Percentiles rank a stretch among this genome's conserved stretches.
phyloP scores from a whole-genome alignment of 1,139 yeast species.

The Hansenula anomala region DNA sequence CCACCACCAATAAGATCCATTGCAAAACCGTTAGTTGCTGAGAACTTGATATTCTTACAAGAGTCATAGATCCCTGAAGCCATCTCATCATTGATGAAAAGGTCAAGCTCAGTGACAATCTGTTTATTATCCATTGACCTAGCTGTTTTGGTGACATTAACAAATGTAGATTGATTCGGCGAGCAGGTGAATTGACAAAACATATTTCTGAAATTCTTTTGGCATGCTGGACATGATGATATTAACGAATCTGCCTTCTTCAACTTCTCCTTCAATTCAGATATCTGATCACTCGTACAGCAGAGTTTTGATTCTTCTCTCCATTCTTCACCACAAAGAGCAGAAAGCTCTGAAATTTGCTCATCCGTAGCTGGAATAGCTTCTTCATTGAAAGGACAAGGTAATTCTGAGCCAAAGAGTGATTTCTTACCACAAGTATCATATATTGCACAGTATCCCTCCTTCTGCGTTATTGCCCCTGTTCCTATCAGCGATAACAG shows the following conservation, averaged over 20 bases:
- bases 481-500: background rate
- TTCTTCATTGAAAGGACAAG: slow-evolving; percentile 56
- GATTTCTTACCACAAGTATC: slow-evolving; percentile 72
- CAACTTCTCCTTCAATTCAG: slow-evolving; percentile 45
- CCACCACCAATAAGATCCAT: slow-evolving; percentile 98
- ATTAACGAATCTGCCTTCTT: slow-evolving; percentile 75
- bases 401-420: slow-evolving; percentile 72
- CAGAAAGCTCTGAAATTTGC: slow-evolving; percentile 42
- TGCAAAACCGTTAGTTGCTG: slow-evolving; percentile 93
- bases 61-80: slow-evolving; percentile 72
- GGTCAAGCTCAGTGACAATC: slow-evolving; percentile 69
- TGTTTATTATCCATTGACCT: slow-evolving; percentile 46
- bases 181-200: slow-evolving; percentile 92
- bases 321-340: slow-evolving; percentile 73
- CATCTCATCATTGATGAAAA: slow-evolving; percentile 52
- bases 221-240: slow-evolving; percentile 93
- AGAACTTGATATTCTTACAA: slow-evolving; percentile 84
- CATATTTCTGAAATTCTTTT: slow-evolving; percentile 75
- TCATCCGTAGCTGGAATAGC: slow-evolving; percentile 44
- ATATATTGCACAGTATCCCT: slow-evolving; percentile 25
- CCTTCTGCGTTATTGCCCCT: background rate
- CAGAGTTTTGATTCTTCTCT: slow-evolving; percentile 39
- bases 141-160: slow-evolving; percentile 57
- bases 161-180: slow-evolving; percentile 72
- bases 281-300: slow-evolving; percentile 50